These are phyloP conservation scores for Stevia rebaudiana DNA, from an alignment of 140 eudicot genomes.

Conservation along the genomic window DNA sequence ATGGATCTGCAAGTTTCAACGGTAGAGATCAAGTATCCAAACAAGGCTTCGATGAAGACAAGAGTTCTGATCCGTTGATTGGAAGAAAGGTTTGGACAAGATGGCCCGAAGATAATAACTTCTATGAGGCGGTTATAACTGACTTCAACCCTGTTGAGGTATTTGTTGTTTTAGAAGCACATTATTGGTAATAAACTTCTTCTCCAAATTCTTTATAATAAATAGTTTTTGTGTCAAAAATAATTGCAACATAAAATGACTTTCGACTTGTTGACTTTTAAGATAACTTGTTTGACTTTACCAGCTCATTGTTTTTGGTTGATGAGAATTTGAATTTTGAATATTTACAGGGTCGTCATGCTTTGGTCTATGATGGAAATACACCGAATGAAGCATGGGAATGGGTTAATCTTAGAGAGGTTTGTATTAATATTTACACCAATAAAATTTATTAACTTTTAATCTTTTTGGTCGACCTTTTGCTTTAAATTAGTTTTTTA, in stretches of 20 bases:
- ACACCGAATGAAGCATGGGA: conserved; percentile 64
- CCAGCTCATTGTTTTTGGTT: neutral
- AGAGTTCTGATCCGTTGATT: conserved; percentile 43
- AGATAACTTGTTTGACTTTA: neutral
- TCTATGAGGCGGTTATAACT: conserved; percentile 57
- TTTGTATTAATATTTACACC: conserved; percentile 7
- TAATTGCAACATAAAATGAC: neutral
- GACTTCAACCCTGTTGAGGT: conserved; percentile 49
- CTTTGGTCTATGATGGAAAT: conserved; percentile 49
- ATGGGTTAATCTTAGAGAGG: conserved; percentile 75
- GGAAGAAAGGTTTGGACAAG: conserved; percentile 72
- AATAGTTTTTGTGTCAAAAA: neutral
- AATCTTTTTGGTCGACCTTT: neutral
- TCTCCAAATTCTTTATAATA: neutral
- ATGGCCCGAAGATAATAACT: conserved; percentile 67
- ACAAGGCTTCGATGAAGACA: conserved; percentile 40
- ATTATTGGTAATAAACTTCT: neutral
- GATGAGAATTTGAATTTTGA: neutral
- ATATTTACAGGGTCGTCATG: conserved; percentile 52
- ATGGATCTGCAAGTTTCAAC: conserved; percentile 39
- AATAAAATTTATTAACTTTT: neutral
- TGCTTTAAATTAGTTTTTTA: neutral
- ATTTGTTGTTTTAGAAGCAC: neutral
- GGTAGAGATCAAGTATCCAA: conserved; percentile 41
- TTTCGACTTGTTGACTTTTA: neutral